phyloP scores from a whole-genome alignment of 2,329 filamentous ascomycete species.

The Botrytis cinerea region DNA sequence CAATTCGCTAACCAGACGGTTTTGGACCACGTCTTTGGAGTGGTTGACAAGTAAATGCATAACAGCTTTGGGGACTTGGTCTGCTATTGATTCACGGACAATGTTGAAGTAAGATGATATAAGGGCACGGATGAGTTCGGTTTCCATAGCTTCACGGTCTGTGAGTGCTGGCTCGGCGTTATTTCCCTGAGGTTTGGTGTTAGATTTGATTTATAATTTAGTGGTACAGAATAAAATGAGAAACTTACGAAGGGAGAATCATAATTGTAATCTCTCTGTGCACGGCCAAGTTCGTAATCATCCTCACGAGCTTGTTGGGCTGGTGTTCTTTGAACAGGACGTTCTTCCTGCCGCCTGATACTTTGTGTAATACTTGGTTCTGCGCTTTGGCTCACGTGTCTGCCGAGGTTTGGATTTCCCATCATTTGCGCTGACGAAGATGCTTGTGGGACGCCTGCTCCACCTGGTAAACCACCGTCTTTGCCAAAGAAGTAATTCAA shows the following conservation, averaged over 20 bases:
- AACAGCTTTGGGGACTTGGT: slow-evolving; percentile 97
- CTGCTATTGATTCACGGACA: slow-evolving; percentile 95
- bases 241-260: slow-evolving; percentile 51
- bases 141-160: slow-evolving; percentile 95
- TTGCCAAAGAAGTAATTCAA: slow-evolving; percentile 99
- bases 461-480: slow-evolving; percentile 64
- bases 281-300: slow-evolving; percentile 41
- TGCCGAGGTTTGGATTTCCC: slow-evolving; percentile 46
- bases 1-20: slow-evolving; percentile 89
- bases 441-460: slow-evolving; percentile 44
- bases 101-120: slow-evolving; percentile 99
- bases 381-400: slow-evolving; percentile 75
- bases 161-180: slow-evolving; percentile 83
- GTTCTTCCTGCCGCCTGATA: slow-evolving; percentile 69
- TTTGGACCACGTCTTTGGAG: slow-evolving; percentile 97
- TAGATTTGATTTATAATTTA: slow-evolving; percentile 25
- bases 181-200: slow-evolving; percentile 47
- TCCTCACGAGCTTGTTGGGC: slow-evolving; percentile 53
- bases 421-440: slow-evolving; percentile 28
- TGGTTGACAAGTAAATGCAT: slow-evolving; percentile 99
- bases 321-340: slow-evolving; percentile 44
- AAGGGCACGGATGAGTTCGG: slow-evolving; percentile 91
- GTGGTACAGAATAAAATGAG: neutral
- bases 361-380: slow-evolving; percentile 85
- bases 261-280: slow-evolving; percentile 45